Percentiles rank a stretch among this genome's conserved stretches.
phyloP scores from a whole-genome alignment of 208 protist species.

The Leishmania lainsoni region DNA sequence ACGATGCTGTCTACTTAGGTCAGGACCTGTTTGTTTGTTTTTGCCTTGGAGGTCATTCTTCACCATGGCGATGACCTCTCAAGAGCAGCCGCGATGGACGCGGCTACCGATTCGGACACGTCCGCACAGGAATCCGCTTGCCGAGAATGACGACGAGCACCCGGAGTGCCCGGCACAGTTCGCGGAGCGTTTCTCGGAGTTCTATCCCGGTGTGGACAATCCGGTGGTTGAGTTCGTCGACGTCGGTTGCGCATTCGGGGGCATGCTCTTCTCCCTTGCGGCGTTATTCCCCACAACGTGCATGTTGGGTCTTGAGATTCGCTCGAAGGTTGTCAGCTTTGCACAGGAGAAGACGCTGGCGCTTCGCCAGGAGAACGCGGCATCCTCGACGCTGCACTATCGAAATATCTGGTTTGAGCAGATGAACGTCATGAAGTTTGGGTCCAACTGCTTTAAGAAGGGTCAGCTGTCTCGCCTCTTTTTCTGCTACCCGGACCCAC shows the following conservation, averaged over 20 bases:
- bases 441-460: conserved; percentile 97
- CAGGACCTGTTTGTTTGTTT: background rate
- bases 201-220: conserved; percentile 52
- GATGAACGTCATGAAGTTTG: conserved; percentile 98
- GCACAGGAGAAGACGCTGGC: conserved; percentile 81
- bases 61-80: conserved; percentile 5
- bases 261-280: conserved; percentile 92
- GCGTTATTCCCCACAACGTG: conserved; percentile 92
- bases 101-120: conserved; percentile 88
- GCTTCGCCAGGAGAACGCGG: conserved; percentile 54
- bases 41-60: background rate
- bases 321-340: conserved; percentile 93
- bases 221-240: conserved; percentile 90
- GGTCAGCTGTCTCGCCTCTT: conserved; percentile 96
- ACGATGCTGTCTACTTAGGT: background rate
- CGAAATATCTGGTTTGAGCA: conserved; percentile 96
- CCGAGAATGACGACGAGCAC: conserved; percentile 88
- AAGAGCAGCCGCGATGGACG: conserved; percentile 73
- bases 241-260: conserved; percentile 98
- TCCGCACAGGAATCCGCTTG: conserved; percentile 94
- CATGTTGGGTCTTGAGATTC: conserved; percentile 97
- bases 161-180: conserved; percentile 78
- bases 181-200: conserved; percentile 32
- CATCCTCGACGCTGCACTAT: conserved; percentile 82
- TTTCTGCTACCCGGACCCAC: conserved; percentile 98